phyloP scores from a whole-genome alignment of 495 filamentous ascomycete species.

The Podospora conica region DNA sequence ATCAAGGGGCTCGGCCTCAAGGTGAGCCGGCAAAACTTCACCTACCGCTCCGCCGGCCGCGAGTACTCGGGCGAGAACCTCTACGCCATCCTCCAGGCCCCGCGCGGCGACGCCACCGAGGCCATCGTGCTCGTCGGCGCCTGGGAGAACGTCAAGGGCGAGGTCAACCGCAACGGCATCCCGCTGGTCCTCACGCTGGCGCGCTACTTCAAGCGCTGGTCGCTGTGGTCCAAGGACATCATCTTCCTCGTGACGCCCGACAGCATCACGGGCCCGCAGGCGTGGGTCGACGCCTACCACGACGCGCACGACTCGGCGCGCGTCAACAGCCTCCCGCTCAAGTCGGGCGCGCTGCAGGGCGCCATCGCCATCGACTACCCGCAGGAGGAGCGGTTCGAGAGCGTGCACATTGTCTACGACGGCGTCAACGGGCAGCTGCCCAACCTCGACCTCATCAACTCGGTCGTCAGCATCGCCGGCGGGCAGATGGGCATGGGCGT shows the following conservation, averaged over 20 bases:
- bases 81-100: slow-evolving; percentile 92
- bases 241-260: slow-evolving; percentile 86
- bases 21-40: slow-evolving; percentile 68
- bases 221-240: slow-evolving; percentile 97
- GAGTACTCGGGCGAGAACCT: slow-evolving; percentile 78
- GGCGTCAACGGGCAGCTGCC: slow-evolving; percentile 94
- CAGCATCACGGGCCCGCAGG: slow-evolving; percentile 84
- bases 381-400: slow-evolving; percentile 73
- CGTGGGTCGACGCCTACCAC: slow-evolving; percentile 97
- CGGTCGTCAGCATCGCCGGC: slow-evolving; percentile 76
- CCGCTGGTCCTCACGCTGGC: slow-evolving; percentile 79
- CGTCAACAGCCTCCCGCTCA: slow-evolving; percentile 76
- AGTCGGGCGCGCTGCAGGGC: slow-evolving; percentile 88
- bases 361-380: slow-evolving; percentile 92
- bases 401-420: slow-evolving; percentile 87
- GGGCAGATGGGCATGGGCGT: slow-evolving; percentile 88
- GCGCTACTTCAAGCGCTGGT: slow-evolving; percentile 96
- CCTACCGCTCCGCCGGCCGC: slow-evolving; percentile 72
- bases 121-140: slow-evolving; percentile 87
- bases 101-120: slow-evolving; percentile 95
- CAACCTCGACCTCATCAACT: slow-evolving; percentile 94
- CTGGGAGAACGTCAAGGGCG: slow-evolving; percentile 76
- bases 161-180: slow-evolving; percentile 79
- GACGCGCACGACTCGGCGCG: slow-evolving; percentile 63
- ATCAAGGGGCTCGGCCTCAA: slow-evolving; percentile 74